Evolutionary conservation across 2,329 filamentous ascomycete genomes (phyloP).

Genomic region (Aureobasidium mangrovei): DNA sequence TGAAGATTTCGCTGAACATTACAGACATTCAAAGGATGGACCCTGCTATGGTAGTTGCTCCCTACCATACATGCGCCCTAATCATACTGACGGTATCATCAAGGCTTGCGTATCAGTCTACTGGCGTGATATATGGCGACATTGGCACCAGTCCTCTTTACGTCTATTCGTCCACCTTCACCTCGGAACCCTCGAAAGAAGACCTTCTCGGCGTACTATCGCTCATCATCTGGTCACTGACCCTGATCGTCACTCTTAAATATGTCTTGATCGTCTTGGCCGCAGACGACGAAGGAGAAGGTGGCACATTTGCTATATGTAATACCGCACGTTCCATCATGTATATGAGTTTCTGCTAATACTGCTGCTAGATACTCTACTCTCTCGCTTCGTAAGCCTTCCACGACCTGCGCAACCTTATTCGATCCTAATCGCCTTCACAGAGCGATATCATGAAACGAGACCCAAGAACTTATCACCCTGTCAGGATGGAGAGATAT

Average conservation of each 20-base stretch:
- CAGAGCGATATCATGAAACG: conserved; percentile 51
- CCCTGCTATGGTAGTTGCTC: conserved; percentile 4
- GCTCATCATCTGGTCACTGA: conserved; percentile 60
- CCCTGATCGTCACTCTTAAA: conserved; percentile 60
- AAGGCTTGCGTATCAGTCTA: conserved; percentile 55
- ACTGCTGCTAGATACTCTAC: conserved; percentile 40
- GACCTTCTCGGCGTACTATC: conserved; percentile 58
- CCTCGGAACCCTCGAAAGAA: conserved; percentile 42
- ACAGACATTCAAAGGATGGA: conserved; percentile 15
- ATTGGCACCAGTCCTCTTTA: conserved; percentile 62
- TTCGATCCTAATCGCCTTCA: not conserved
- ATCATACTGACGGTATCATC: not conserved
- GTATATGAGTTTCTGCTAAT: not conserved
- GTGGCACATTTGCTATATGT: conserved; percentile 58
- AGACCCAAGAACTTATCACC: conserved; percentile 49
- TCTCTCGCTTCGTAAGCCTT: conserved; percentile 47
- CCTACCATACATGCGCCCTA: not conserved
- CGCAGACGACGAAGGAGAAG: conserved; percentile 63
- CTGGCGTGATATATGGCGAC: conserved; percentile 61
- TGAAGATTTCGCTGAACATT: not conserved
- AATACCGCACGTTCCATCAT: not conserved
- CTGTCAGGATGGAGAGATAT: conserved; percentile 52
- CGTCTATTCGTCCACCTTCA: conserved; percentile 60
- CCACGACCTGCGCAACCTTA: not conserved
- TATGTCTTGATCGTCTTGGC: conserved; percentile 57